A percentile compares a stretch with the other conserved stretches of the same genome.
Conservation (phyloP, 345 rosid species). For the Arabidopsis suecica region DNA sequence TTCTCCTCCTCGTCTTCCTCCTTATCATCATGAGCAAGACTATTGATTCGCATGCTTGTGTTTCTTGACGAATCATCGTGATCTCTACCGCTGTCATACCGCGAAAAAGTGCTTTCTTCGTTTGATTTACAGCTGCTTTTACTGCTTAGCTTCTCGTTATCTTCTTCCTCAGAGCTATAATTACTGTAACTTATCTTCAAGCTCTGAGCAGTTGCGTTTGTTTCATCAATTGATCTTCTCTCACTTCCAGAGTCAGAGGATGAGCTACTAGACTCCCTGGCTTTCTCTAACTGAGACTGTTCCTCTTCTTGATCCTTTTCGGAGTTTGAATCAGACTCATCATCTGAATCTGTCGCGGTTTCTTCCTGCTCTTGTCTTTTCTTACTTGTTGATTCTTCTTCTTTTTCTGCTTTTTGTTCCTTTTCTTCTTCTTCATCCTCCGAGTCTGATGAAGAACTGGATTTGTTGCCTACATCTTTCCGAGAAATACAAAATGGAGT, state of each 20-base stretch:
- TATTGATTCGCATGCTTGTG: conserved; percentile 28
- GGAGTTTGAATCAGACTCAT: conserved; percentile 31
- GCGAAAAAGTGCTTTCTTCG: conserved; percentile 22
- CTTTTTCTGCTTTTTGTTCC: neutral
- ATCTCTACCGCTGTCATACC: conserved; percentile 31
- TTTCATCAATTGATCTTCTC: conserved; percentile 33
- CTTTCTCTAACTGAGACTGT: conserved; percentile 30
- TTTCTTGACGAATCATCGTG: conserved; percentile 19
- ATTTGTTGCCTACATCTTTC: conserved; percentile 32
- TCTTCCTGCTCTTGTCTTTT: conserved; percentile 21
- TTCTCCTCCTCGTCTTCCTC: no score
- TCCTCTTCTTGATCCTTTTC: conserved; percentile 31
- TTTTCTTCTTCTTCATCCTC: conserved; percentile 10
- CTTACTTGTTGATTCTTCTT: conserved; percentile 14
- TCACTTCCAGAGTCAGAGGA: conserved; percentile 33
- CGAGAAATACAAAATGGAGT: conserved; percentile 32
- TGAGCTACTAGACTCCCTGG: conserved; percentile 30
- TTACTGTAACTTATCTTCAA: conserved; percentile 36
- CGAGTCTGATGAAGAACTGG: conserved; percentile 35
- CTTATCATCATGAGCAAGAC: conserved; percentile 20
- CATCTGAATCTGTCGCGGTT: neutral
- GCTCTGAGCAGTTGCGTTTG: conserved; percentile 40
- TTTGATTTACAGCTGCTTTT: conserved; percentile 32
- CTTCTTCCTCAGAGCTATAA: conserved; percentile 46
- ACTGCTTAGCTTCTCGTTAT: conserved; percentile 33